These are phyloP conservation scores for Herpetospermum pedunculosum DNA, from an alignment of 306 rosid species.

Conservation along the genomic window DNA sequence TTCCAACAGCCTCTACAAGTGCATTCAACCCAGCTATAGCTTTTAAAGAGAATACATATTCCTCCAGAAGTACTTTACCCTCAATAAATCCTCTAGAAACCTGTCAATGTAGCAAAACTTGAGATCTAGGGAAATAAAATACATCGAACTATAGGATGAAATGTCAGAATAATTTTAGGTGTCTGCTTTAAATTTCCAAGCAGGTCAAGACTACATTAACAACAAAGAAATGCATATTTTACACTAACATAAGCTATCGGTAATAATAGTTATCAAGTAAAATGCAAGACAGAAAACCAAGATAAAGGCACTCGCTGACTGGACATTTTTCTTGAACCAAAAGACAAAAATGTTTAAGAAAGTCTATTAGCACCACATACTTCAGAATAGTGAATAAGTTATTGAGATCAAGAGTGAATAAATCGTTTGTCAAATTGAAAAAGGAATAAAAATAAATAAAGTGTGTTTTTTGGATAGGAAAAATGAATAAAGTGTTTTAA, in stretches of 20 bases:
- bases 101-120: slow-evolving; percentile 34
- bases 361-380: neutral
- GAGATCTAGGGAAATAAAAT: neutral
- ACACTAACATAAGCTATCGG: neutral
- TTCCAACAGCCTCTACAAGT: slow-evolving; percentile 65
- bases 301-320: neutral
- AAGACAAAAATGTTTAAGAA: neutral
- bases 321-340: neutral
- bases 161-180: neutral
- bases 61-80: slow-evolving; percentile 63
- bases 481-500: neutral
- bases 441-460: neutral
- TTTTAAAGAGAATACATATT: slow-evolving; percentile 51
- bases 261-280: neutral
- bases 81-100: slow-evolving; percentile 49
- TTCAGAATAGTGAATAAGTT: neutral
- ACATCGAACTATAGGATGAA: neutral
- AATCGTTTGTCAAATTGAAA: neutral
- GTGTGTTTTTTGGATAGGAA: neutral
- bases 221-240: neutral
- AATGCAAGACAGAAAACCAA: neutral
- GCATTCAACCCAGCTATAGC: slow-evolving; percentile 50
- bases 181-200: neutral
- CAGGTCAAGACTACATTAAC: neutral
- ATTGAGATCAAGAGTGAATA: neutral